A percentile compares a stretch with the other conserved stretches of the same genome.
phyloP scores from a whole-genome alignment of 2,329 filamentous ascomycete genomes.

The Botrytis squamosa region DNA sequence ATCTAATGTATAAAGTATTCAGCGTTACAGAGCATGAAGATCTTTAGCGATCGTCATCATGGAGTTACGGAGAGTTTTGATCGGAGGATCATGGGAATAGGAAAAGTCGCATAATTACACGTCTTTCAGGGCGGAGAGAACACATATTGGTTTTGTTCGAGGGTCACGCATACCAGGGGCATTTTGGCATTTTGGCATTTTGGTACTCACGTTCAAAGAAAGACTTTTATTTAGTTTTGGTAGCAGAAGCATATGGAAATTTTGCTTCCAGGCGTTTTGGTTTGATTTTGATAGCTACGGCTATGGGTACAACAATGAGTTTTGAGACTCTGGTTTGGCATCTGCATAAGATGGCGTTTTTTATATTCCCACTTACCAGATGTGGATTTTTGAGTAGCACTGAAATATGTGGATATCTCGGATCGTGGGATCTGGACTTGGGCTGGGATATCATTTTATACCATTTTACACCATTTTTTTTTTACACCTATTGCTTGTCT shows the following conservation, averaged over 20 bases:
- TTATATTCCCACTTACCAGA: conserved; percentile 11
- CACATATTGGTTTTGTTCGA: conserved; percentile 9
- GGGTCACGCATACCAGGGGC: conserved; percentile 16
- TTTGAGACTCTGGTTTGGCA: conserved; percentile 19
- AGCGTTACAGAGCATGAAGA: conserved; percentile 19
- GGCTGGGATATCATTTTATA: conserved; percentile 10
- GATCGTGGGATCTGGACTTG: neutral
- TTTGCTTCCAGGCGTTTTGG: conserved; percentile 15
- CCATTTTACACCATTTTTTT: conserved; percentile 17
- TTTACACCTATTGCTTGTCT: conserved; percentile 4
- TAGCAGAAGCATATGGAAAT: conserved; percentile 4
- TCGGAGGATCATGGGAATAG: conserved; percentile 20
- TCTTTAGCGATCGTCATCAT: conserved; percentile 18
- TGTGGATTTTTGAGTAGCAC: conserved; percentile 10
- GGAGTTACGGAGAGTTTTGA: conserved; percentile 22
- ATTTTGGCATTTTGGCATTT: conserved; percentile 15
- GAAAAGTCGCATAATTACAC: conserved; percentile 19
- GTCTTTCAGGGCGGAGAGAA: conserved; percentile 20
- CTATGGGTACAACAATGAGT: conserved; percentile 12
- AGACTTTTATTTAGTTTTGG: conserved; percentile 8
- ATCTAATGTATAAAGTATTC: conserved; percentile 23
- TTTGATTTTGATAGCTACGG: conserved; percentile 17
- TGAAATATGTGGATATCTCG: neutral
- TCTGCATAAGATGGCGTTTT: conserved; percentile 23
- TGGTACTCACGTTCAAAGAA: conserved; percentile 12